Base-by-base conservation (phyloP, 805 yeast genomes). In the Millerozyma acaciae region DNA sequence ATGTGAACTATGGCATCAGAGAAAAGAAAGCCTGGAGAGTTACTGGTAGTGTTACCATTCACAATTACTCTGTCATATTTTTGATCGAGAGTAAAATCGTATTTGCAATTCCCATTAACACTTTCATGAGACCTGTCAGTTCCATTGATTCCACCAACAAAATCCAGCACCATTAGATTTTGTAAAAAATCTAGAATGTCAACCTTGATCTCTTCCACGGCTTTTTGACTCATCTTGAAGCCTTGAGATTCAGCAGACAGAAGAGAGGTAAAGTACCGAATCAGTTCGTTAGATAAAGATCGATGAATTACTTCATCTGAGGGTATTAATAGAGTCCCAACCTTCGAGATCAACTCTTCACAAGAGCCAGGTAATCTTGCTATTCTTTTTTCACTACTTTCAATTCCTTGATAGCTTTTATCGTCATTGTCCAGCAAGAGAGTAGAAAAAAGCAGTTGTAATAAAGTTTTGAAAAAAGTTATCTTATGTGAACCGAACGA, bases 1-100 rank as follows among this genome's bases (percentile, higher is more conserved):
- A 60, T 29, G 38, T 66, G 69, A 1, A 66, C 30, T 0, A 59
- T 48, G 5, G 68, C 70, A 44, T 66, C 58, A 2, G 65, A 44
- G 2, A 53, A 30, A 4, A 53, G 50, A 14, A 50, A 17, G 7
- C 42, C 40, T 6, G 55, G 39, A 4, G 31, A 25, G 6, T 45
- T 28, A 15, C 50, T 48, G 2, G 32, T 13, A 2, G 60, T 30
- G 10, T 42, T 35, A 7, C 32, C 35, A 30, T 61, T 57, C 12
- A 63, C 13, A 0, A 39, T 10, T 16, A 62, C 20, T 2, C 28
- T 29, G n/a, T 38, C 46, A 6, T 37, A 16, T 6, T 15, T 16
- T 8, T 30, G 20, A 16, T 42, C 33, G 9, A 44, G 30, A 4
- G 47, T 21, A 6, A 48, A 20, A 16, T 38, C 27, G 34, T 46